Conservation (phyloP, 2,329 filamentous ascomycete species). For the Trichoderma harzianum region DNA sequence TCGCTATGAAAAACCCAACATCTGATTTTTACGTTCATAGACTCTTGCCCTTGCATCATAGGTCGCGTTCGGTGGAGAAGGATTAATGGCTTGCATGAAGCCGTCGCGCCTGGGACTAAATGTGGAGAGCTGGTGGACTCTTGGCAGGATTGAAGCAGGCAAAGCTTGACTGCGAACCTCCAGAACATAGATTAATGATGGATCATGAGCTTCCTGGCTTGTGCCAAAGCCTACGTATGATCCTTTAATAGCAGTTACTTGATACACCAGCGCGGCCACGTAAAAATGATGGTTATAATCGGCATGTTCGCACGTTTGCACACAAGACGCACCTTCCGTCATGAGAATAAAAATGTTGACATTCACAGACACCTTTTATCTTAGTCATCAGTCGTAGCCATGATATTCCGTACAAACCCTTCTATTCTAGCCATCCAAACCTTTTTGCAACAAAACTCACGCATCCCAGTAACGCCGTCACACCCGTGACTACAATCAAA, state of each 20-base stretch:
- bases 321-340: neutral
- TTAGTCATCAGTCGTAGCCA: neutral
- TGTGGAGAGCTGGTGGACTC: neutral
- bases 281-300: neutral
- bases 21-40: neutral
- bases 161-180: neutral
- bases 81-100: neutral
- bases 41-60: neutral
- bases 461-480: conserved; percentile 31
- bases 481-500: conserved; percentile 34
- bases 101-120: neutral
- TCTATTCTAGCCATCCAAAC: conserved; percentile 29
- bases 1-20: neutral
- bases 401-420: neutral
- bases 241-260: neutral
- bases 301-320: neutral
- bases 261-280: neutral
- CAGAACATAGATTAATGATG: neutral
- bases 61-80: neutral
- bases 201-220: neutral
- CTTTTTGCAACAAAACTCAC: conserved; percentile 30
- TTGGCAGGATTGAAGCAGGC: neutral
- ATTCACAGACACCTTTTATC: neutral
- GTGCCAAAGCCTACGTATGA: neutral
- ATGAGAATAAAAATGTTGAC: neutral